Percentiles rank a stretch among this genome's conserved stretches.
Evolutionary conservation across 805 yeast species (phyloP).

Genomic region (Kodamaea leandrae): DNA sequence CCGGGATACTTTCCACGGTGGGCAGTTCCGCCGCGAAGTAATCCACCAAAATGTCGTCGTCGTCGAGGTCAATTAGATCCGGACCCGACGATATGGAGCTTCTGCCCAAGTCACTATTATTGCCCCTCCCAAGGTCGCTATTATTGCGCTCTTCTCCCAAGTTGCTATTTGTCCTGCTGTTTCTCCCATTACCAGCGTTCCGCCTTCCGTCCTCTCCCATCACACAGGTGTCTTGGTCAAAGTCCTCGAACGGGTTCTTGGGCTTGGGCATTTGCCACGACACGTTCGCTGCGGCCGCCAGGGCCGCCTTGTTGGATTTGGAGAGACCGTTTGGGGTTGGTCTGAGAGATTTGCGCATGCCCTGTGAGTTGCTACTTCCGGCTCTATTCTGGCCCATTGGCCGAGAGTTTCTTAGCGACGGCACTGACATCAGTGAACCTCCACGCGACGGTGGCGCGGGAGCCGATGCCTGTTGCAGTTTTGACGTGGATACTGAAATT

Average conservation of each 20-base stretch:
- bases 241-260: constrained; percentile 34
- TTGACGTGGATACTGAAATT: not conserved
- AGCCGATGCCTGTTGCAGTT: not conserved
- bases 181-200: not conserved
- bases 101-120: constrained; percentile 13
- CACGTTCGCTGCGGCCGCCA: constrained; percentile 32
- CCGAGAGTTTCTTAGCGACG: constrained; percentile 16
- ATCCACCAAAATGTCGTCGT: constrained; percentile 17
- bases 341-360: constrained; percentile 12
- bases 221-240: constrained; percentile 32
- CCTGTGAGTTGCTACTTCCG: not conserved
- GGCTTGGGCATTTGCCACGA: constrained; percentile 27
- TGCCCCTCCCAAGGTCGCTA: not conserved
- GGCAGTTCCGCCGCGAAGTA: constrained; percentile 12
- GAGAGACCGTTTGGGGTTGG: constrained; percentile 12
- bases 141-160: no score
- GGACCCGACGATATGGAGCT: not conserved
- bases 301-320: constrained; percentile 12
- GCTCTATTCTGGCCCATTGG: constrained; percentile 6
- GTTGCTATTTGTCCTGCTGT: not conserved
- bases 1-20: constrained; percentile 3
- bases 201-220: not conserved
- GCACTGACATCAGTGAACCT: constrained; percentile 17
- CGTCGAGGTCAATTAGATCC: constrained; percentile 7
- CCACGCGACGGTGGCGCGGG: constrained; percentile 2